Conservation (phyloP, 164 flowering plant species). For the Amborella trichopoda region DNA sequence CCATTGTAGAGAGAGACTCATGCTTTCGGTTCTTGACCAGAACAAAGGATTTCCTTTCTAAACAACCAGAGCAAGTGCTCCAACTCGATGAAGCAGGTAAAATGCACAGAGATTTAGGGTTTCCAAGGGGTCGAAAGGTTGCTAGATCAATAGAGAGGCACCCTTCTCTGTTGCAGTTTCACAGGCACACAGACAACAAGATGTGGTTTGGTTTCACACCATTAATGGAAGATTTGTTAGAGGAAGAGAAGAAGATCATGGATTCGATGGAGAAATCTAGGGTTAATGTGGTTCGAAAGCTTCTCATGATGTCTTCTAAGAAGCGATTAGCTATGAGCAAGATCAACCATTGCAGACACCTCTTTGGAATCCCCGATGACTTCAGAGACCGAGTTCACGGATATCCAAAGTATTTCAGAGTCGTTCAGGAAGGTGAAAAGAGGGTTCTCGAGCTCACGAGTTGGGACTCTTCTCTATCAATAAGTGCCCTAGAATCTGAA, state of each 20-base stretch:
- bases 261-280: slow-evolving; percentile 53
- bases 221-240: slow-evolving; percentile 49
- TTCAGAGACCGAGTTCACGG: slow-evolving; percentile 64
- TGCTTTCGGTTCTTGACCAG: slow-evolving; percentile 43
- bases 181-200: slow-evolving; percentile 59
- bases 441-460: slow-evolving; percentile 59
- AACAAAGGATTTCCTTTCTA: slow-evolving; percentile 46
- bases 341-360: slow-evolving; percentile 52
- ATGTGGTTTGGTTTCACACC: slow-evolving; percentile 77
- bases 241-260: slow-evolving; percentile 32
- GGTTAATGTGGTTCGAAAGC: slow-evolving; percentile 51
- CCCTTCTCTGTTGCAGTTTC: slow-evolving; percentile 42
- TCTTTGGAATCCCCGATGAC: slow-evolving; percentile 88
- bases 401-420: slow-evolving; percentile 53
- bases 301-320: slow-evolving; percentile 79
- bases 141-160: slow-evolving; percentile 35
- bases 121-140: slow-evolving; percentile 79
- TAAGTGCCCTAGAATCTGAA: slow-evolving; percentile 66
- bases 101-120: slow-evolving; percentile 65
- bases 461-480: slow-evolving; percentile 75
- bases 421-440: slow-evolving; percentile 53
- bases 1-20: slow-evolving; percentile 40
- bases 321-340: slow-evolving; percentile 66
- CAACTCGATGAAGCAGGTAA: slow-evolving; percentile 71
- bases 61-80: slow-evolving; percentile 52